phyloP scores from a whole-genome alignment of 2,329 filamentous ascomycete species.

The Chaetomium strumarium region DNA sequence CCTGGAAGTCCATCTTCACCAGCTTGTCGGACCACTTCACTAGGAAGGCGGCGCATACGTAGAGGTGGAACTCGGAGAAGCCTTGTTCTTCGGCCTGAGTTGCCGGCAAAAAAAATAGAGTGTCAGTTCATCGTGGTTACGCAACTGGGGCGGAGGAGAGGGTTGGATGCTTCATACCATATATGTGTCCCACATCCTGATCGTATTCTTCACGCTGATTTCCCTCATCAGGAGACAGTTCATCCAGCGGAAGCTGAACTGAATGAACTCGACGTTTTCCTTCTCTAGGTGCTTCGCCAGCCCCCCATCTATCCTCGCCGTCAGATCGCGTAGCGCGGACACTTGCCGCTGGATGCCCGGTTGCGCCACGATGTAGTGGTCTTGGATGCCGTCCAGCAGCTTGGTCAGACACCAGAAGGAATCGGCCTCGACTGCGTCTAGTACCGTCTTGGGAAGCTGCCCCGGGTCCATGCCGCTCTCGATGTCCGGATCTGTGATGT shows the following conservation, averaged over 20 bases:
- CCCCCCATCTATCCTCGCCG: slow-evolving; percentile 76
- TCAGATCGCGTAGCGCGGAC: slow-evolving; percentile 79
- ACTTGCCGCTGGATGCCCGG: slow-evolving; percentile 96
- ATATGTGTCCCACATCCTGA: slow-evolving; percentile 99
- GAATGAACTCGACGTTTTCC: slow-evolving; percentile 95
- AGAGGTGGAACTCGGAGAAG: slow-evolving; percentile 96
- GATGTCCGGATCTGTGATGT: slow-evolving; percentile 90
- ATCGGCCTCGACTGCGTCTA: slow-evolving; percentile 96
- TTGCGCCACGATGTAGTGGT: slow-evolving; percentile 97
- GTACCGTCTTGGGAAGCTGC: slow-evolving; percentile 79
- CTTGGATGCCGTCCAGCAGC: slow-evolving; percentile 95
- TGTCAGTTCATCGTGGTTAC: not conserved
- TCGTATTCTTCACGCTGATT: slow-evolving; percentile 91
- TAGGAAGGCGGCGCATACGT: slow-evolving; percentile 94
- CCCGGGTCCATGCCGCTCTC: slow-evolving; percentile 95
- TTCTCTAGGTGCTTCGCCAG: slow-evolving; percentile 84
- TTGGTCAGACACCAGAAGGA: slow-evolving; percentile 99
- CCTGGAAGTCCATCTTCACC: slow-evolving; percentile 95
- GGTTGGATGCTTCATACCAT: slow-evolving; percentile 56
- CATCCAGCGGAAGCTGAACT: slow-evolving; percentile 99
- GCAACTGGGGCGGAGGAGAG: not conserved
- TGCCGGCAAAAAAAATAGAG: not conserved
- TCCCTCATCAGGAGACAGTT: slow-evolving; percentile 98
- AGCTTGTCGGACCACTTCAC: slow-evolving; percentile 98
- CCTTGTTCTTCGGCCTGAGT: slow-evolving; percentile 90